Percentiles rank a stretch among this genome's conserved stretches.
These are phyloP conservation scores for Pezicula carpinea DNA, from an alignment of 2,329 filamentous ascomycete genomes.

Conservation along the genomic window DNA sequence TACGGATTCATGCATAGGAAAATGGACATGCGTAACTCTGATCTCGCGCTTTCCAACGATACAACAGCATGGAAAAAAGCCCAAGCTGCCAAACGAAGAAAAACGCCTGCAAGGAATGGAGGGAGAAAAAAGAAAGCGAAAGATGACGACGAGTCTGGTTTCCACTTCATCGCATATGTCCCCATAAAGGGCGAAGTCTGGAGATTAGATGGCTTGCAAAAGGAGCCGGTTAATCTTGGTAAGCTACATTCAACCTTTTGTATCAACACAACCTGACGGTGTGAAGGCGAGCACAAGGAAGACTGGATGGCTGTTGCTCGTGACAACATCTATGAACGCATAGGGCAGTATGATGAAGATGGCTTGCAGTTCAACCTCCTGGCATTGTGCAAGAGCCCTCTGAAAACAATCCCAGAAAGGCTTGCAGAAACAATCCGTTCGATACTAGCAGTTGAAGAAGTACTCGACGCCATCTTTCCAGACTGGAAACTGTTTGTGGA, in stretches of 20 bases:
- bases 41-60: constrained; percentile 60
- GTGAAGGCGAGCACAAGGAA: constrained; percentile 25
- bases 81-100: constrained; percentile 27
- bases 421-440: constrained; percentile 40
- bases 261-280: constrained; percentile 7
- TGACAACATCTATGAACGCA: constrained; percentile 61
- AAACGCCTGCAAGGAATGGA: constrained; percentile 14
- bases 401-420: constrained; percentile 29
- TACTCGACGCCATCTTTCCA: constrained; percentile 32
- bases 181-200: constrained; percentile 71
- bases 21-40: constrained; percentile 70
- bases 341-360: constrained; percentile 60
- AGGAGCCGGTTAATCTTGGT: constrained; percentile 63
- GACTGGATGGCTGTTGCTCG: constrained; percentile 66
- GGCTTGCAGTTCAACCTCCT: constrained; percentile 74
- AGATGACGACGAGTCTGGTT: constrained; percentile 57
- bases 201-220: constrained; percentile 83
- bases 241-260: constrained; percentile 12
- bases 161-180: constrained; percentile 88
- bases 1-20: constrained; percentile 41
- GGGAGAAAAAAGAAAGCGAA: constrained; percentile 32
- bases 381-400: constrained; percentile 65
- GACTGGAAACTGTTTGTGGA: constrained; percentile 38
- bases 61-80: constrained; percentile 28
- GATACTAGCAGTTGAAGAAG: constrained; percentile 33